A percentile compares a stretch with the other conserved stretches of the same genome.
phyloP scores from a whole-genome alignment of 2,329 filamentous ascomycete genomes.

The Aspergillus sp. region DNA sequence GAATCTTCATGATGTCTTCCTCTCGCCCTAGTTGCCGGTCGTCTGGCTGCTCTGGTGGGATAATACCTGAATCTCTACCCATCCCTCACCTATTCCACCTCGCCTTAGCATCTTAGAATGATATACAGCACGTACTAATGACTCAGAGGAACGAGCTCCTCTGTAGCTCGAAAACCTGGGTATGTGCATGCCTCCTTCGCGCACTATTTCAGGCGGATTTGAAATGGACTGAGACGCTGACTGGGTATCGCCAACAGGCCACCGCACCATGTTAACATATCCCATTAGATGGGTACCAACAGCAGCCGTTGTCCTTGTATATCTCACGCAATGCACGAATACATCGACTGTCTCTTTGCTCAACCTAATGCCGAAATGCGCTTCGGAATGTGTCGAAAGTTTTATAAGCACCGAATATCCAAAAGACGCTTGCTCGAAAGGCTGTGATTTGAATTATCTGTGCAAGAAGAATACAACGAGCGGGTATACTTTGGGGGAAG shows the following conservation, averaged over 20 bases:
- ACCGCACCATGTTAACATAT: slow-evolving; percentile 37
- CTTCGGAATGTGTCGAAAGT: slow-evolving; percentile 59
- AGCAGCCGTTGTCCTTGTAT: slow-evolving; percentile 22
- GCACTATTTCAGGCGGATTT: background rate
- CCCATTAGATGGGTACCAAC: slow-evolving; percentile 27
- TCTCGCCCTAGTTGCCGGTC: background rate
- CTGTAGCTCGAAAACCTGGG: slow-evolving; percentile 19
- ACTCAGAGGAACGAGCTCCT: slow-evolving; percentile 24
- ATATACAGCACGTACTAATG: slow-evolving; percentile 20
- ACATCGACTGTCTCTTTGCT: slow-evolving; percentile 32
- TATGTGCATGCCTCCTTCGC: slow-evolving; percentile 9
- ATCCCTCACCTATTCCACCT: slow-evolving; percentile 6
- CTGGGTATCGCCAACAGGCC: slow-evolving; percentile 19
- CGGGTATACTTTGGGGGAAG: slow-evolving; percentile 71
- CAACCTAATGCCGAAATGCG: slow-evolving; percentile 57
- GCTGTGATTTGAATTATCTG: slow-evolving; percentile 60
- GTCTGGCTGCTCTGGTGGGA: background rate
- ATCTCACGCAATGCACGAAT: slow-evolving; percentile 21
- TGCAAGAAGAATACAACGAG: slow-evolving; percentile 60
- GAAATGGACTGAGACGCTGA: slow-evolving; percentile 14
- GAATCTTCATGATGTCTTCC: slow-evolving; percentile 12
- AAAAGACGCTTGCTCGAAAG: slow-evolving; percentile 48
- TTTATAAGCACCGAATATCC: slow-evolving; percentile 65
- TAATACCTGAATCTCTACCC: background rate
- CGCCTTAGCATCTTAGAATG: slow-evolving; percentile 22